Evolutionary conservation across 208 protist genomes (phyloP).

Genomic region (Trypanosoma boissoni): DNA sequence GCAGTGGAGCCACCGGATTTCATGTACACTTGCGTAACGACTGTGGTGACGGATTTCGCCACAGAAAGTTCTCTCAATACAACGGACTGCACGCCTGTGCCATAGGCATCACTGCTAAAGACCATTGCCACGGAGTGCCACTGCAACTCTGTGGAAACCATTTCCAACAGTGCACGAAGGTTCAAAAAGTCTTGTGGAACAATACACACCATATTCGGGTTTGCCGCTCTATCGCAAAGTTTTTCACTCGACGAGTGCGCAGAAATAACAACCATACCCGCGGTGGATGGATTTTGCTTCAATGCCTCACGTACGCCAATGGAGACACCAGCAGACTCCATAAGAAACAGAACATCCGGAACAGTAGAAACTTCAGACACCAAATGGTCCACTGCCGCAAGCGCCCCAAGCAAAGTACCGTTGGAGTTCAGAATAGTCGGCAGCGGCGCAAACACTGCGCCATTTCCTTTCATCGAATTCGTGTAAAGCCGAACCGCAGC

Average conservation of each 20-base stretch:
- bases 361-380: conserved; percentile 28
- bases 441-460: conserved; percentile 26
- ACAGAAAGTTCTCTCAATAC: conserved; percentile 42
- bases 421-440: conserved; percentile 57
- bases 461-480: conserved; percentile 9
- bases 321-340: conserved; percentile 62
- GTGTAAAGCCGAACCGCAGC: conserved; percentile 30
- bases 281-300: conserved; percentile 33
- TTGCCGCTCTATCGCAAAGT: conserved; percentile 57
- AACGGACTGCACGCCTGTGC: conserved; percentile 40
- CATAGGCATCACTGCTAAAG: conserved; percentile 66
- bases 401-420: conserved; percentile 55
- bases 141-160: conserved; percentile 46
- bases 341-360: conserved; percentile 69
- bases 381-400: conserved; percentile 41
- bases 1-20: conserved; percentile 29
- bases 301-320: conserved; percentile 60
- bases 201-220: conserved; percentile 69
- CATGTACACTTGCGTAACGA: conserved; percentile 69
- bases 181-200: conserved; percentile 74
- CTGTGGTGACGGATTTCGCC: conserved; percentile 46
- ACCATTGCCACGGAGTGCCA: conserved; percentile 74
- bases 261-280: conserved; percentile 57
- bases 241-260: conserved; percentile 53
- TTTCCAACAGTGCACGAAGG: conserved; percentile 62